Evolutionary conservation across 2,329 filamentous ascomycete species (phyloP).

Genomic region (Bipolaris bicolor): DNA sequence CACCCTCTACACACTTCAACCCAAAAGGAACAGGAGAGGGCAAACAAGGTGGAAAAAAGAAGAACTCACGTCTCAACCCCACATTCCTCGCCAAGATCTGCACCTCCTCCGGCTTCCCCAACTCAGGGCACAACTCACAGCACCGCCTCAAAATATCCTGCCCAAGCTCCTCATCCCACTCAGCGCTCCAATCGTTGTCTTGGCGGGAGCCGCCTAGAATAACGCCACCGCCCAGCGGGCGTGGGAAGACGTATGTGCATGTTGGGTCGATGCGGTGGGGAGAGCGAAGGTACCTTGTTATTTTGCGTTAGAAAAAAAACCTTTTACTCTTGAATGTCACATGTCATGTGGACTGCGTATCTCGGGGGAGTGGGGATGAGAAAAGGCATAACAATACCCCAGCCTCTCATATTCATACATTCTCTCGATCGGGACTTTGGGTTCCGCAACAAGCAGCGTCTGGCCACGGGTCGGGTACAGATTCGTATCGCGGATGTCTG

Average conservation of each 20-base stretch:
- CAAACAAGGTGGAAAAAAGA: too few relatives aligned
- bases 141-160: slow-evolving; percentile 81
- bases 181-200: slow-evolving; percentile 78
- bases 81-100: slow-evolving; percentile 81
- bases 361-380: not conserved
- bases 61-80: slow-evolving; percentile 67
- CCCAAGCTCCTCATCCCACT: slow-evolving; percentile 78
- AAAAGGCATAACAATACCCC: slow-evolving; percentile 5
- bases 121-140: slow-evolving; percentile 68
- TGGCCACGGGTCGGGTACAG: slow-evolving; percentile 81
- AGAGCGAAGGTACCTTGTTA: slow-evolving; percentile 46
- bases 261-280: slow-evolving; percentile 52
- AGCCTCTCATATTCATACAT: slow-evolving; percentile 44
- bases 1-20: not conserved
- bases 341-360: too few relatives aligned
- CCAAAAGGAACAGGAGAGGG: too few relatives aligned
- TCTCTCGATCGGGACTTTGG: slow-evolving; percentile 45
- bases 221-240: slow-evolving; percentile 72
- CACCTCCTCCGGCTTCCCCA: slow-evolving; percentile 72
- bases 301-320: not conserved
- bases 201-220: slow-evolving; percentile 84
- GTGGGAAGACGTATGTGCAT: slow-evolving; percentile 55
- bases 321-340: too few relatives aligned
- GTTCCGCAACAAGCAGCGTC: slow-evolving; percentile 72
- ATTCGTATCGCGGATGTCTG: slow-evolving; percentile 78